These are phyloP conservation scores for Ascochyta clinopodiicola DNA, from an alignment of 2,329 filamentous ascomycete genomes.

Conservation along the genomic window DNA sequence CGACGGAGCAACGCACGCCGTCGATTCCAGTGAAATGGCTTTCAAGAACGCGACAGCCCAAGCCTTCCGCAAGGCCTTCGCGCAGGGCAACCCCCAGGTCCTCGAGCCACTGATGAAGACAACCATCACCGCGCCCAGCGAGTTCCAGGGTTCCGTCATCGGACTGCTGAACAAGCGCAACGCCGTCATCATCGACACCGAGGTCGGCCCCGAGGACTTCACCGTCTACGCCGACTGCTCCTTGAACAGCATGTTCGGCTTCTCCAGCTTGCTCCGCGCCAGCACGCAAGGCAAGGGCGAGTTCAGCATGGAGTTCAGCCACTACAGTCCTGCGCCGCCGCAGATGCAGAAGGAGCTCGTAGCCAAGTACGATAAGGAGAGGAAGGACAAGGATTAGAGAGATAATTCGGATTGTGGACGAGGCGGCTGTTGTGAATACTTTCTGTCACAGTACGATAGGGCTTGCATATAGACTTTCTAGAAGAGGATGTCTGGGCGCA, in stretches of 20 bases:
- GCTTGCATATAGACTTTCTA: slow-evolving; percentile 31
- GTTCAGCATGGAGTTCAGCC: slow-evolving; percentile 98
- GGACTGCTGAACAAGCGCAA: slow-evolving; percentile 96
- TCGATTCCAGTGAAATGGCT: slow-evolving; percentile 94
- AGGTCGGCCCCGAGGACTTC: slow-evolving; percentile 93
- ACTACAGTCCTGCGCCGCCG: slow-evolving; percentile 85
- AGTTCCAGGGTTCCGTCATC: slow-evolving; percentile 97
- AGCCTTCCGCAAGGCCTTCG: slow-evolving; percentile 94
- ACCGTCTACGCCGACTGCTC: slow-evolving; percentile 90
- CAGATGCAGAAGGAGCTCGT: slow-evolving; percentile 85
- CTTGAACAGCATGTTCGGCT: slow-evolving; percentile 97
- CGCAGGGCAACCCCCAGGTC: slow-evolving; percentile 78
- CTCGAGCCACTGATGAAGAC: slow-evolving; percentile 99
- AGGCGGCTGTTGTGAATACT: background rate
- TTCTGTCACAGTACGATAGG: slow-evolving; percentile 14
- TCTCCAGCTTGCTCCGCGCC: slow-evolving; percentile 87
- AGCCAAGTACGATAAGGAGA: slow-evolving; percentile 70
- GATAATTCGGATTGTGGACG: background rate
- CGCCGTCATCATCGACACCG: slow-evolving; percentile 92
- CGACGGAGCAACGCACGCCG: slow-evolving; percentile 96
- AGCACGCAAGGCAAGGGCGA: slow-evolving; percentile 98
- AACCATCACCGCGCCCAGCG: slow-evolving; percentile 90
- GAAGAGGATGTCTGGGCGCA: slow-evolving; percentile 20
- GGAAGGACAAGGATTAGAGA: slow-evolving; percentile 69
- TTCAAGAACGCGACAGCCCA: slow-evolving; percentile 95